phyloP scores from a whole-genome alignment of 768 basidiomycete species.

The Arthromyces matolae region DNA sequence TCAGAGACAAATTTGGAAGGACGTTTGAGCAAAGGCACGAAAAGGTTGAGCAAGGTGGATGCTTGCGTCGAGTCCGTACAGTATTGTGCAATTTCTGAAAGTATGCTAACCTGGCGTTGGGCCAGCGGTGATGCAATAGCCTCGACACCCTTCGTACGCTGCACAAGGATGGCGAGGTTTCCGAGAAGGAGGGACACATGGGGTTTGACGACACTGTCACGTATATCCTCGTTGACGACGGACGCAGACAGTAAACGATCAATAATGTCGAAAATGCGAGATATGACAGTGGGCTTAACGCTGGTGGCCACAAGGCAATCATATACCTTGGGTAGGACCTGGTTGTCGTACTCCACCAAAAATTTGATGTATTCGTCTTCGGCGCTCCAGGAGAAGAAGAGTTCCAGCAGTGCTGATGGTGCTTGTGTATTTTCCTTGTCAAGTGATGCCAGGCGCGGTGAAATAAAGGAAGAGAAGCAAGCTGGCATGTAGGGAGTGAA shows the following conservation, averaged over 20 bases:
- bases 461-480: conserved; percentile 70
- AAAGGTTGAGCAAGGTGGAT: conserved; percentile 62
- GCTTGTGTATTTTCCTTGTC: conserved; percentile 88
- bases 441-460: conserved; percentile 72
- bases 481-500: conserved; percentile 65
- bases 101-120: conserved; percentile 77
- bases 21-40: conserved; percentile 77
- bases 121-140: conserved; percentile 59
- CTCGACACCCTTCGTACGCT: conserved; percentile 50
- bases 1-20: conserved; percentile 76
- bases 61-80: conserved; percentile 71
- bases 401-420: conserved; percentile 83
- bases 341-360: conserved; percentile 66
- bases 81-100: conserved; percentile 77
- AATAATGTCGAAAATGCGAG: conserved; percentile 80
- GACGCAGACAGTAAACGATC: conserved; percentile 63
- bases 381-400: conserved; percentile 76
- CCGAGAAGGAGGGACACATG: conserved; percentile 68
- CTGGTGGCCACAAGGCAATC: conserved; percentile 76
- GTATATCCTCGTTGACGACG: conserved; percentile 44
- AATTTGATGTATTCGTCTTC: conserved; percentile 53
- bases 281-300: conserved; percentile 83
- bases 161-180: conserved; percentile 67
- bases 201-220: conserved; percentile 57
- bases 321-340: conserved; percentile 73